Evolutionary conservation across 208 protist genomes (phyloP).

Genomic region (Acanthamoeba royreba): DNA sequence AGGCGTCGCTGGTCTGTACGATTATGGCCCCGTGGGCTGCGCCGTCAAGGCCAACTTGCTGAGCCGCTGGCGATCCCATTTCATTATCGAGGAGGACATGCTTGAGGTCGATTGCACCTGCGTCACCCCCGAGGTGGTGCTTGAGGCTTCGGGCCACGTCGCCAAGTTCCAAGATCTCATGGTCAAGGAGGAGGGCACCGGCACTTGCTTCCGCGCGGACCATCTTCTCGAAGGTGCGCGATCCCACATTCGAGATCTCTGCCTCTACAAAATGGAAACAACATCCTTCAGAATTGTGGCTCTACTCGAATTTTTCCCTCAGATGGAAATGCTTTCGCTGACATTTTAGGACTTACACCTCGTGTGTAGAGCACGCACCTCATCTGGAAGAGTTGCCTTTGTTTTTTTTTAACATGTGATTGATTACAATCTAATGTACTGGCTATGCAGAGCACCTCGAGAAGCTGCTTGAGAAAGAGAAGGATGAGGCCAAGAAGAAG

Average conservation of each 20-base stretch:
- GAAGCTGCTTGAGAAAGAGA: constrained; percentile 49
- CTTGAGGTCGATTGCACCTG: constrained; percentile 96
- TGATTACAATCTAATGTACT: too few relatives aligned
- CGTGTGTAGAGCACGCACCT: too few relatives aligned
- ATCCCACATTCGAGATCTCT: neutral
- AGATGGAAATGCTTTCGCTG: too few relatives aligned
- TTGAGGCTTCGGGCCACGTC: constrained; percentile 97
- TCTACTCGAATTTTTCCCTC: too few relatives aligned
- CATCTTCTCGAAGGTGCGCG: constrained; percentile 92
- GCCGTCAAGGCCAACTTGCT: constrained; percentile 97
- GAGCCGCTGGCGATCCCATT: constrained; percentile 96
- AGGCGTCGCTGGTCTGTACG: constrained; percentile 96
- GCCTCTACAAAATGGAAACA: too few relatives aligned
- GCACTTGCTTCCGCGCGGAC: constrained; percentile 96
- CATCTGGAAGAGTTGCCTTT: too few relatives aligned
- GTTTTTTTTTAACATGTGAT: too few relatives aligned
- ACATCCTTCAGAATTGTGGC: too few relatives aligned
- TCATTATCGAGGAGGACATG: constrained; percentile 98
- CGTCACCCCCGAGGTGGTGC: constrained; percentile 95
- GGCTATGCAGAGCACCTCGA: constrained; percentile 70
- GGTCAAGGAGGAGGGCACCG: constrained; percentile 93
- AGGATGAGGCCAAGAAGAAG: constrained; percentile 31
- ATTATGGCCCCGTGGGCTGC: constrained; percentile 95
- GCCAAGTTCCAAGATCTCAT: constrained; percentile 98
- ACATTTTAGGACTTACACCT: too few relatives aligned